Conservation (phyloP, 2,329 filamentous ascomycete genomes). For the Juglanconis oblonga region DNA sequence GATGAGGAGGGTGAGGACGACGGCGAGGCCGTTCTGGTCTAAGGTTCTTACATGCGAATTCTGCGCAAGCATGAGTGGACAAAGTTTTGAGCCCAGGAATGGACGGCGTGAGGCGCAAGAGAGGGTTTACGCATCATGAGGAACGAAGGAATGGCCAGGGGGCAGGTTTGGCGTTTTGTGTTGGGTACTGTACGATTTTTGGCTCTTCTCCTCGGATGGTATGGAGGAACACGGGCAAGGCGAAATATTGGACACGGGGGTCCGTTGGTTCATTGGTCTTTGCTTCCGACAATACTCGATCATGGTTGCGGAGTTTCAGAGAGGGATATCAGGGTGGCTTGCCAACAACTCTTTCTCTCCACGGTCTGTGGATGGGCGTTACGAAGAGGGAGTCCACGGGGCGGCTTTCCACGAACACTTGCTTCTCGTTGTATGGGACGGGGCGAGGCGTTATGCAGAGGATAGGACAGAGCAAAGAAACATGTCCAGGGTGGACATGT, state of each 20-base stretch:
- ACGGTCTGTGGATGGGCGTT: not conserved
- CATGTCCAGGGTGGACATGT: too few species aligned
- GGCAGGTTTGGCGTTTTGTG: not conserved
- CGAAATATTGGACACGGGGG: not conserved
- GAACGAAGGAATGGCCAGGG: not conserved
- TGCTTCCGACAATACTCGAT: not conserved
- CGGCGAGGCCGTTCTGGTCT: conserved; percentile 54
- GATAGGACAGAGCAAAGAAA: not conserved
- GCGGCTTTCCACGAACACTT: not conserved
- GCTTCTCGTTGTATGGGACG: not conserved
- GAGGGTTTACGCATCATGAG: not conserved
- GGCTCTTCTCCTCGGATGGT: too few species aligned
- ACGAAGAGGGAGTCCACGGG: not conserved
- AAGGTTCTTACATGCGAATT: not conserved
- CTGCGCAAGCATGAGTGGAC: not conserved
- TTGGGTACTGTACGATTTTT: not conserved
- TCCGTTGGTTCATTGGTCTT: not conserved
- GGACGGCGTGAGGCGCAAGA: not conserved
- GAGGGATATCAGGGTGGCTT: not conserved
- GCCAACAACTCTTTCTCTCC: not conserved
- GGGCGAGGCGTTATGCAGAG: not conserved
- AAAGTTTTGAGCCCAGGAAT: not conserved
- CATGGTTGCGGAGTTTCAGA: not conserved
- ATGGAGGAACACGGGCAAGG: not conserved
- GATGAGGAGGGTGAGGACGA: conserved; percentile 45